Evolutionary conservation across 2,329 filamentous ascomycete species (phyloP), one percentile per base, ranked within the genome.

Genomic region (Teratosphaeriaceae sp.): DNA sequence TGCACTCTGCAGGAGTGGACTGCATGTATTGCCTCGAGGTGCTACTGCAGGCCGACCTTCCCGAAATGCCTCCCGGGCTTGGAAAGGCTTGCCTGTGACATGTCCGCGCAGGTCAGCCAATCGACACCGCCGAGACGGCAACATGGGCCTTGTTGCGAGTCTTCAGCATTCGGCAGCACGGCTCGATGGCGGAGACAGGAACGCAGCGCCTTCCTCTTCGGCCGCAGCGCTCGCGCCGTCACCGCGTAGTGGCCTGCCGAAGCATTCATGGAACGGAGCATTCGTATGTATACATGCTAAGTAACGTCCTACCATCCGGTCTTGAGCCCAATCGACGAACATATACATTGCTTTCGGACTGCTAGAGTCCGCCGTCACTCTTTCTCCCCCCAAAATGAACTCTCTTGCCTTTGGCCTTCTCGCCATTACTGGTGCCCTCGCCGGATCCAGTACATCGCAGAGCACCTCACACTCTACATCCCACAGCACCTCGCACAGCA

Each of bases 341-440:
- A n/a, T n/a, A n/a, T n/a, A n/a, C n/a, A n/a, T n/a, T n/a, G n/a
- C n/a, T n/a, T n/a, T n/a, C n/a, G n/a, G n/a, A n/a, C n/a, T n/a
- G 12, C 20, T 23, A 8, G 8, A 26, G n/a, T 12, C 9, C 23
- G 23, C n/a, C 31, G 3, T 11, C 38, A 24, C 18, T 33, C 6
- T 41, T 8, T 3, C 21, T 36, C 35, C 27, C 34, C 11, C 3
- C 37, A 43, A 42, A 23, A 48, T 48, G 46, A 30, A 21, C 24
- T 37, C 48, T 37, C 36, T 58, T 40, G 45, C 48, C 43, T 15
- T 62, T 15, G 43, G 50, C 13, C 51, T 53, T 13, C 41, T 61
- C 38, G 55, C 55, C 40, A 44, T 63, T 39, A 55, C 51, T n/a
- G 56, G 57, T 19, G 55, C 45, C 26, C 57, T 51, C 27, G 39